Conservation (phyloP, 2,329 filamentous ascomycete species). For the Ophiostoma novo-ulmi region DNA sequence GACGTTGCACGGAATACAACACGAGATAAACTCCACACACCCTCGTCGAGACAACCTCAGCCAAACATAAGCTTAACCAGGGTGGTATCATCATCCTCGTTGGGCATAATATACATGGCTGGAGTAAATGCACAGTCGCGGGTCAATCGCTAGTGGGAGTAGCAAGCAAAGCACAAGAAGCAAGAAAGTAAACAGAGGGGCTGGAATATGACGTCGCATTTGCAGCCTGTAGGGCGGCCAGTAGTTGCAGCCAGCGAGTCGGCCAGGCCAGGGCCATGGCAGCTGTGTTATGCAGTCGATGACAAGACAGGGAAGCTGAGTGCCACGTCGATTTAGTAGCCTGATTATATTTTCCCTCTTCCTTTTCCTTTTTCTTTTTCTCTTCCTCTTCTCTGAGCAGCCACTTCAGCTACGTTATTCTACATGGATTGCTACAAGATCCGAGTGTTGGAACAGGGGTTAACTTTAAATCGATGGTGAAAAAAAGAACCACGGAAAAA, state of each 20-base stretch:
- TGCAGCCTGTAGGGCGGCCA: background rate
- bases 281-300: background rate
- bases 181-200: conserved; percentile 8
- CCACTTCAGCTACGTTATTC: background rate
- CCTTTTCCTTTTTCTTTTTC: background rate
- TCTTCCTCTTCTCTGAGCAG: background rate
- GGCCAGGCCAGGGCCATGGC: background rate
- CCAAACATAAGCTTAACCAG: conserved; percentile 7
- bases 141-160: background rate
- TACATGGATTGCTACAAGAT: conserved; percentile 9
- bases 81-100: background rate
- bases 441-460: background rate
- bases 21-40: background rate
- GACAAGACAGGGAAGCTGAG: background rate
- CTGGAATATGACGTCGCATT: conserved; percentile 6
- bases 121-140: background rate
- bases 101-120: conserved; percentile 2
- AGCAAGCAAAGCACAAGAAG: background rate
- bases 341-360: background rate
- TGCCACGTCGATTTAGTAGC: background rate
- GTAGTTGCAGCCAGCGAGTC: background rate
- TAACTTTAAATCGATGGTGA: background rate
- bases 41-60: background rate
- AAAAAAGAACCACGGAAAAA: background rate
- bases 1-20: background rate